These are phyloP conservation scores for Choricystis sp. DNA, from an alignment of 139 green algal genomes.

Conservation along the genomic window DNA sequence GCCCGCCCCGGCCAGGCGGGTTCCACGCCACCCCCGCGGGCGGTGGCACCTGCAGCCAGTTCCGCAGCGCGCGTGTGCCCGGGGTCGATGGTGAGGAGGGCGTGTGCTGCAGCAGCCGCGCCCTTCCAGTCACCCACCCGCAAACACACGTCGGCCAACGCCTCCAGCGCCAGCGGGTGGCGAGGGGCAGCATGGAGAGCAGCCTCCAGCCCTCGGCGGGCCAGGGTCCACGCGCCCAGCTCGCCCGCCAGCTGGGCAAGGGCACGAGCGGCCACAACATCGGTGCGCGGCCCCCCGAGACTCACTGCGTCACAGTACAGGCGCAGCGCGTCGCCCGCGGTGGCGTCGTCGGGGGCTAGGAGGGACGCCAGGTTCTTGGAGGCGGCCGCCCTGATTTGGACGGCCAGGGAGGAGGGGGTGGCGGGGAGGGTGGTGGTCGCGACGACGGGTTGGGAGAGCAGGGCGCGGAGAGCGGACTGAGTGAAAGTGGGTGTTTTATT, in stretches of 20 bases:
- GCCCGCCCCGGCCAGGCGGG: too few relatives aligned
- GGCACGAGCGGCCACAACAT: neutral
- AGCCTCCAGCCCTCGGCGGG: constrained; percentile 5
- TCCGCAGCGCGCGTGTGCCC: too few relatives aligned
- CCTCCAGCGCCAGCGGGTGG: constrained; percentile 2
- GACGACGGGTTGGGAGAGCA: neutral
- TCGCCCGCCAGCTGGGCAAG: constrained; percentile 3
- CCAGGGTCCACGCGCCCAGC: constrained; percentile 1
- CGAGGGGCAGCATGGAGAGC: neutral
- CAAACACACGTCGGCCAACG: constrained; percentile 3
- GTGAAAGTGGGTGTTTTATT: too few relatives aligned
- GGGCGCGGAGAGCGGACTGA: neutral
- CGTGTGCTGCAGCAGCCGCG: neutral
- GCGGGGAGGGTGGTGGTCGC: neutral
- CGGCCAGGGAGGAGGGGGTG: neutral
- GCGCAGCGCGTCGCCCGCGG: neutral
- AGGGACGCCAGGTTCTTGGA: neutral
- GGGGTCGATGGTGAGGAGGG: too few relatives aligned
- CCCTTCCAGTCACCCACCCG: constrained; percentile 8
- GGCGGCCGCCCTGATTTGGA: neutral
- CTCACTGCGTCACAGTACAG: neutral
- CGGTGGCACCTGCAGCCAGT: too few relatives aligned
- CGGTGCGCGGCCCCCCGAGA: neutral
- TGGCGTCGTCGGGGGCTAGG: neutral
- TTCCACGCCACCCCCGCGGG: too few relatives aligned